These are phyloP conservation scores for Liriodendron chinense DNA, from an alignment of 164 flowering plant species.

Conservation along the genomic window DNA sequence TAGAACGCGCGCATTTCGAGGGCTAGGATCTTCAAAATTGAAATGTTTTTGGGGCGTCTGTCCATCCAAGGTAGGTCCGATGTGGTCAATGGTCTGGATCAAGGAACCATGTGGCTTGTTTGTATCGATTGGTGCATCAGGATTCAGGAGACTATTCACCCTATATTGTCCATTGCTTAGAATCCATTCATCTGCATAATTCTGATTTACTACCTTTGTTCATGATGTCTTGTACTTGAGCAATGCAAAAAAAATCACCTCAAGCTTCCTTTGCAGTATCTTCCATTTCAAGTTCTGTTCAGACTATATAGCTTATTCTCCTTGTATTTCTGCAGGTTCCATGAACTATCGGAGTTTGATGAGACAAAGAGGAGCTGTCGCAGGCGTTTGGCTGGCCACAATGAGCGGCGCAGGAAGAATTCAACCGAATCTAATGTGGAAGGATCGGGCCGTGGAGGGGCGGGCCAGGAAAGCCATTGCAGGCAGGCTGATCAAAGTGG, in stretches of 20 bases:
- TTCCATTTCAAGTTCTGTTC: neutral
- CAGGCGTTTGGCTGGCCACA: conserved; percentile 87
- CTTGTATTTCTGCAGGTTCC: conserved; percentile 52
- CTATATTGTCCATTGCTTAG: too few relatives aligned
- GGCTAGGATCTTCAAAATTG: too few relatives aligned
- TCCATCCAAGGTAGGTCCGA: too few relatives aligned
- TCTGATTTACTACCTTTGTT: too few relatives aligned
- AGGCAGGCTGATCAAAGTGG: conserved; percentile 28
- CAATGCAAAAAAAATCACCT: neutral
- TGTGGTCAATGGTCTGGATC: too few relatives aligned
- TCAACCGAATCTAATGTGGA: conserved; percentile 46
- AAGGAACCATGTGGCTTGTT: too few relatives aligned
- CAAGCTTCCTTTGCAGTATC: neutral
- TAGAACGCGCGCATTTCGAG: too few relatives aligned
- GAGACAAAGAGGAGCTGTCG: conserved; percentile 82
- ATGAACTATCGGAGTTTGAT: conserved; percentile 79
- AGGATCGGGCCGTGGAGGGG: conserved; percentile 28
- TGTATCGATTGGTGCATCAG: too few relatives aligned
- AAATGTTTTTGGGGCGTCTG: too few relatives aligned
- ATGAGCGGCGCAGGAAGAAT: conserved; percentile 76
- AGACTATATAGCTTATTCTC: neutral
- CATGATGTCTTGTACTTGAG: too few relatives aligned
- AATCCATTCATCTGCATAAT: too few relatives aligned
- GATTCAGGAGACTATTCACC: too few relatives aligned
- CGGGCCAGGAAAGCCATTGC: conserved; percentile 28